Evolutionary conservation across 2,329 filamentous ascomycete species (phyloP).

Genomic region (Hortaea werneckii): DNA sequence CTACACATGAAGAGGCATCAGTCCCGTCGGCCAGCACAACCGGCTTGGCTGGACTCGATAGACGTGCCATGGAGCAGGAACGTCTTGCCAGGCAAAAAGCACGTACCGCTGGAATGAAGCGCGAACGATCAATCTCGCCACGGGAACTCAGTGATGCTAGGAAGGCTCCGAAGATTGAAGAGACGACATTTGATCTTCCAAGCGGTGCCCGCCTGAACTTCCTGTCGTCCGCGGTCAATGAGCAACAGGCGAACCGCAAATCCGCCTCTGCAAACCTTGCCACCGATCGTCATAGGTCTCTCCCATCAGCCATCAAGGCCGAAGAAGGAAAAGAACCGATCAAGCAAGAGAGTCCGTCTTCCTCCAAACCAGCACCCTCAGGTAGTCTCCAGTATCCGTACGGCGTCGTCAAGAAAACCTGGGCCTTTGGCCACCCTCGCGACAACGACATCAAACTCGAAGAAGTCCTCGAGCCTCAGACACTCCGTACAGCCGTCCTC

Average conservation of each 20-base stretch:
- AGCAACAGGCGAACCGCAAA: conserved; percentile 14
- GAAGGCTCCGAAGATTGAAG: conserved; percentile 17
- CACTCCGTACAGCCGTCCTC: conserved; percentile 66
- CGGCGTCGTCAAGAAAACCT: conserved; percentile 74
- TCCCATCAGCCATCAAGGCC: conserved; percentile 4
- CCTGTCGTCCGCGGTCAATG: conserved; percentile 14
- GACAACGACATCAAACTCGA: conserved; percentile 76
- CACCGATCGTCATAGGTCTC: conserved; percentile 1
- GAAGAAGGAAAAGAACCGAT: conserved; percentile 1
- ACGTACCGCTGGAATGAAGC: conserved; percentile 42
- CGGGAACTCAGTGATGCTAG: conserved; percentile 15
- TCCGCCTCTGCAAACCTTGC: conserved; percentile 13
- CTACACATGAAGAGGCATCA: neutral
- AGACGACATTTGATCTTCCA: conserved; percentile 9
- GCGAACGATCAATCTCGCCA: conserved; percentile 39
- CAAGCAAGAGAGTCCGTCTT: too few species aligned
- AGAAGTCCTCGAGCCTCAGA: conserved; percentile 66
- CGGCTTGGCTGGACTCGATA: conserved; percentile 49
- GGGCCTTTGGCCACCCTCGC: conserved; percentile 54
- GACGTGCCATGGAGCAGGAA: conserved; percentile 78
- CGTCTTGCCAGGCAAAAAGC: conserved; percentile 54
- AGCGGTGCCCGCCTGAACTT: conserved; percentile 17
- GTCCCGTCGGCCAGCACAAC: neutral
- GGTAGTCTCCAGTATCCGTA: conserved; percentile 36
- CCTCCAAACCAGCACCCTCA: neutral